Evolutionary conservation across 441 rosid species (phyloP).

Genomic region (Isatis lusitanica): DNA sequence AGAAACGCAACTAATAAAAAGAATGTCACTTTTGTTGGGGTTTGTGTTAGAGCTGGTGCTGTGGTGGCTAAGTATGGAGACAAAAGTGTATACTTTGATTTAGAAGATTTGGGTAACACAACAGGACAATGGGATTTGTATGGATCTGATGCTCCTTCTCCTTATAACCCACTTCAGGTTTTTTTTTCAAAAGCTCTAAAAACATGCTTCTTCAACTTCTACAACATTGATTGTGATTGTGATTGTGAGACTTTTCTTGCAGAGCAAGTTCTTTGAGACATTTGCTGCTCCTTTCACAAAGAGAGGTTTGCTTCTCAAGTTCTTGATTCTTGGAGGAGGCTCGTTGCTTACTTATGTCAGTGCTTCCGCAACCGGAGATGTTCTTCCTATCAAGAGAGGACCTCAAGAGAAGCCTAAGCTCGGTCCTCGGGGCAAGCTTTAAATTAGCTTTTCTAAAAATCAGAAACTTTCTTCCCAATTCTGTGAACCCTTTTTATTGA

Average conservation of each 20-base stretch:
- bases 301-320: conserved; percentile 93
- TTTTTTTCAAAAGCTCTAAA: not conserved
- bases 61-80: conserved; percentile 93
- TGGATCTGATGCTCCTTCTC: conserved; percentile 98
- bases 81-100: conserved; percentile 94
- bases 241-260: conserved; percentile 16
- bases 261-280: conserved; percentile 99
- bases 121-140: conserved; percentile 96
- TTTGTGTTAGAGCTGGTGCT: conserved; percentile 54
- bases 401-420: conserved; percentile 88
- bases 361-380: conserved; percentile 66
- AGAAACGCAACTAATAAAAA: not conserved
- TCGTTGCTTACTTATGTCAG: conserved; percentile 71
- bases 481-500: not conserved
- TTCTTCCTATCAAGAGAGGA: conserved; percentile 87
- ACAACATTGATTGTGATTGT: not conserved
- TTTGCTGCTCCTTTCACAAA: conserved; percentile 92
- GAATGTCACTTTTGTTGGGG: not conserved
- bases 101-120: conserved; percentile 94
- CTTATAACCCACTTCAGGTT: conserved; percentile 93
- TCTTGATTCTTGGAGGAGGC: conserved; percentile 88
- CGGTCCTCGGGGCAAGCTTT: conserved; percentile 91
- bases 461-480: conserved; percentile 8
- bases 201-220: not conserved
- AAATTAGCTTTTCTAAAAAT: conserved; percentile 29